These are phyloP conservation scores for Cladosporium sp. DNA, from an alignment of 2,329 filamentous ascomycete genomes.

Conservation along the genomic window DNA sequence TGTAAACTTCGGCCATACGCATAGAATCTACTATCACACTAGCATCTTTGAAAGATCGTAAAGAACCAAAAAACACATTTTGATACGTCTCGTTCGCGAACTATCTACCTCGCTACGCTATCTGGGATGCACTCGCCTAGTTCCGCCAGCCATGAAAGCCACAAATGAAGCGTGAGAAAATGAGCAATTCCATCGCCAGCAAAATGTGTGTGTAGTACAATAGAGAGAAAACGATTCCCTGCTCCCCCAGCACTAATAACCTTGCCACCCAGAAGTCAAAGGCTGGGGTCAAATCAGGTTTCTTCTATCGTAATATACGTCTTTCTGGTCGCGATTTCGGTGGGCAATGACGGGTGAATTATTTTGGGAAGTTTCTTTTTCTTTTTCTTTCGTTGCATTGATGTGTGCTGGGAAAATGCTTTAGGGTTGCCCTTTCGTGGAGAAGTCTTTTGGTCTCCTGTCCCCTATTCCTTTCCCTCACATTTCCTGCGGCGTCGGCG, in stretches of 20 bases:
- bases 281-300: background rate
- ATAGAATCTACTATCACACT: background rate
- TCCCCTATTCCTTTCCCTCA: slow-evolving; percentile 22
- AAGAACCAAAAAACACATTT: background rate
- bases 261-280: background rate
- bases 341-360: background rate
- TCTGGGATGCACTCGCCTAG: background rate
- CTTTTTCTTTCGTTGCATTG: slow-evolving; percentile 11
- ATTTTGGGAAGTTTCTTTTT: slow-evolving; percentile 1
- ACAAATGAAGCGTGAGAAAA: background rate
- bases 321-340: background rate
- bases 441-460: background rate
- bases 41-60: background rate
- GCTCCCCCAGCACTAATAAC: background rate
- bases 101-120: background rate
- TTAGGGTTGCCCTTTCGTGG: slow-evolving; percentile 2
- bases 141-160: background rate
- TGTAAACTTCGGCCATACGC: background rate
- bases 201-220: background rate
- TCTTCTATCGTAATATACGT: background rate
- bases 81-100: background rate
- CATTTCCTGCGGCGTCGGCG: background rate
- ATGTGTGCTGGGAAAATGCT: background rate
- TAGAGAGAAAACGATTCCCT: background rate
- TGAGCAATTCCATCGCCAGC: background rate